Evolutionary conservation across 2,329 filamentous ascomycete species (phyloP), one percentile per base, ranked within the genome.

Genomic region (Harringtonia lauricola): DNA sequence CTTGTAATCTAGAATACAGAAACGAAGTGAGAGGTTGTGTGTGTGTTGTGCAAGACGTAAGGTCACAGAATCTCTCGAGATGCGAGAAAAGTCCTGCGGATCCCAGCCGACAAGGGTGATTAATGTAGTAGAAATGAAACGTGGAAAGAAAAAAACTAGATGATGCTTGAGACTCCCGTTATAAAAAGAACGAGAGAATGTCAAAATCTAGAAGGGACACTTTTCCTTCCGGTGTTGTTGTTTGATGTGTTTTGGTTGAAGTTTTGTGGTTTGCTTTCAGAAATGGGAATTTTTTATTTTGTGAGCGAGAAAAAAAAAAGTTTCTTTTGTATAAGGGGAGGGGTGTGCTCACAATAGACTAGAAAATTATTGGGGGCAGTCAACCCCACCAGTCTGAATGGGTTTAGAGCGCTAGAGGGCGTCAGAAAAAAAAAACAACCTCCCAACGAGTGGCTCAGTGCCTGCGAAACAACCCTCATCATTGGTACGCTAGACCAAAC

Each of bases 1-100:
- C 75, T 80, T 83, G 77, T 73, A 78, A 87, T 75, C 82, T 79
- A 79, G 72, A 69, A 61, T 61, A 7, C 24, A 43, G 17, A 39
- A 35, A 6, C 49, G 31, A 29, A 36, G 48, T 48, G 52, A 57
- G 58, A 57, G 62, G 61, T 61, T 59, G 62, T 60, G 61, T 60
- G 63, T 62, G 62, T 63, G 63, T 46, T 58, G 50, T 44, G 39
- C 49, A 48, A 54, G 59, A 63, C 58, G 55, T 19, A 4, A 14
- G 17, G 38, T 21, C 66, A 55, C 56, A 57, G 53, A 46, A 15
- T 50, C 52, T 57, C 51, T 54, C 53, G 42, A 37, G n/a, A 28
- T n/a, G 48, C 13, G 28, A 52, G 45, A 55, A 48, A 47, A 55
- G 53, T 51, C 55, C 54, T 57, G 58, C 55, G 52, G 54, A 57